Conservation (phyloP, 2,329 filamentous ascomycete species). For the Fusarium tricinctum region DNA sequence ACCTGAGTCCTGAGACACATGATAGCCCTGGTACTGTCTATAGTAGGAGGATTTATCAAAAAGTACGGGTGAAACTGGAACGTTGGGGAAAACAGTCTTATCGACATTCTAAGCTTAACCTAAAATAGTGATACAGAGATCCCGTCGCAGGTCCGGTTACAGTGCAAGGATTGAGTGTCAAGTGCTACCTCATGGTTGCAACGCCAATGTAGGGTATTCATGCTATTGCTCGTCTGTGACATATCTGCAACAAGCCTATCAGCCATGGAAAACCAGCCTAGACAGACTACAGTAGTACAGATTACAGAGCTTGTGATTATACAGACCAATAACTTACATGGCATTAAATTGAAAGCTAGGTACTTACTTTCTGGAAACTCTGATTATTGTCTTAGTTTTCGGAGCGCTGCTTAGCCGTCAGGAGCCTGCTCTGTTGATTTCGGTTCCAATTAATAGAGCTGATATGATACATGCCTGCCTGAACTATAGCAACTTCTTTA, state of each 20-base stretch:
- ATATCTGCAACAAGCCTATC: slow-evolving; percentile 31
- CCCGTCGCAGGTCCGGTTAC: slow-evolving; percentile 38
- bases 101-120: slow-evolving; percentile 21
- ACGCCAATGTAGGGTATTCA: slow-evolving; percentile 25
- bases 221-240: slow-evolving; percentile 31
- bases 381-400: neutral
- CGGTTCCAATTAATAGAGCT: neutral
- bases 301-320: neutral
- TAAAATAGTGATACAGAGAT: slow-evolving; percentile 9
- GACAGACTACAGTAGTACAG: neutral
- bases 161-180: slow-evolving; percentile 24
- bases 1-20: slow-evolving; percentile 36
- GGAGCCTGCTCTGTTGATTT: neutral
- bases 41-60: slow-evolving; percentile 8
- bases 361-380: slow-evolving; percentile 5
- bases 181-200: slow-evolving; percentile 20
- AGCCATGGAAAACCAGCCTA: slow-evolving; percentile 1
- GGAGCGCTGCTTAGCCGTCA: neutral
- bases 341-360: slow-evolving; percentile 2
- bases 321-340: too few species aligned
- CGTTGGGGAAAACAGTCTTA: slow-evolving; percentile 11
- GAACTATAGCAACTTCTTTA: neutral
- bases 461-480: slow-evolving; percentile 3
- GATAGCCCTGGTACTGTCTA: slow-evolving; percentile 3
- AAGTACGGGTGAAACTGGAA: slow-evolving; percentile 22